Evolutionary conservation across 345 rosid genomes (phyloP).

Genomic region (Acer yangbiense): DNA sequence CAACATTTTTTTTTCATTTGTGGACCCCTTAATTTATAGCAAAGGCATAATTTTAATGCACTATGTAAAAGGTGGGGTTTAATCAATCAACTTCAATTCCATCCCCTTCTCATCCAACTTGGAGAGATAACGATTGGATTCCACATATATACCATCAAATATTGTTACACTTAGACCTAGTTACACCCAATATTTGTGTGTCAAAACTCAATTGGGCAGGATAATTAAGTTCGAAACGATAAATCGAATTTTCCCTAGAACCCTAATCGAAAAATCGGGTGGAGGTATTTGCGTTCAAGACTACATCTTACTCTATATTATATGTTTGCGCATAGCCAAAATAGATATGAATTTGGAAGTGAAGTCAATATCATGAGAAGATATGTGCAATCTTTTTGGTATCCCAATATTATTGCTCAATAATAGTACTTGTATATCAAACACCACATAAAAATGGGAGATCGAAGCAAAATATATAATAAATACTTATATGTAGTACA

Average conservation of each 20-base stretch:
- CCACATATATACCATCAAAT: not conserved
- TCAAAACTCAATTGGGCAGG: too few species aligned
- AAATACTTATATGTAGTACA: too few species aligned
- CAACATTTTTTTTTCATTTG: not conserved
- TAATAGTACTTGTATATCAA: not conserved
- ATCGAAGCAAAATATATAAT: not conserved
- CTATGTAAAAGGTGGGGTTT: conserved; percentile 38
- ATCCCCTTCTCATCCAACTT: conserved; percentile 10
- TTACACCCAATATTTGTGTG: too few species aligned
- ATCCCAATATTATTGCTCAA: not conserved
- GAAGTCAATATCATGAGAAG: not conserved
- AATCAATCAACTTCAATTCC: conserved; percentile 41
- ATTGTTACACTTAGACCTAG: too few species aligned
- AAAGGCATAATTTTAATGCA: conserved; percentile 25
- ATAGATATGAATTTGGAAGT: too few species aligned
- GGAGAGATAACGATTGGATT: conserved; percentile 4
- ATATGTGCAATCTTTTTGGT: not conserved
- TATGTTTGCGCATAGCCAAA: too few species aligned
- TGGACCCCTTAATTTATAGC: conserved; percentile 18
- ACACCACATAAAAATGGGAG: too few species aligned
- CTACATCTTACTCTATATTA: too few species aligned
- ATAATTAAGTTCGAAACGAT: too few species aligned
- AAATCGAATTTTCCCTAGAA: too few species aligned
- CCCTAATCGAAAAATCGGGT: too few species aligned
- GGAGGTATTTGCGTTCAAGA: too few species aligned